Base-by-base conservation (phyloP, 2,329 filamentous ascomycete genomes). In the Mycosphaerella arachidis region DNA sequence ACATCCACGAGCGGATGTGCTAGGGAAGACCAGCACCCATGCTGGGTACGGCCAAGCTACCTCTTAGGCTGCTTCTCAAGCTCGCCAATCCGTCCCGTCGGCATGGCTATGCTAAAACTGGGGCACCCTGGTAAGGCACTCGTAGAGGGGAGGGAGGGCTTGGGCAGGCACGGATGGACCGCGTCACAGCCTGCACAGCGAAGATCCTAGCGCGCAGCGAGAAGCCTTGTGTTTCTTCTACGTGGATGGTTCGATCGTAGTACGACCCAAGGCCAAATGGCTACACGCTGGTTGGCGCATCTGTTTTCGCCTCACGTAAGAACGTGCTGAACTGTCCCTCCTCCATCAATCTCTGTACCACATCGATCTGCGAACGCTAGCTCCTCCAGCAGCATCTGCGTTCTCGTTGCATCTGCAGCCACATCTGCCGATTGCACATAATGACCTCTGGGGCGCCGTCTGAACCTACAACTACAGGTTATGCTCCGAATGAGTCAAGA, bases 401-500 rank as follows among this genome's bases (percentile, higher is more conserved):
- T 63, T 56, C 53, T 53, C 58, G 59, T 60, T 64, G 64, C 60
- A 57, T 57, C 63, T 63, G 63, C 63, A 63, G 64, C 59, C 59
- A 54, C 63, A 58, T 60, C 61, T 64, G 63, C 63, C 57, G 62
- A 53, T 60, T 57, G 59, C 63, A 62, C 64, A 64, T 64, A 60
- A 66, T 66, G 63, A 66, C 60, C 59, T 66, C 64, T 58, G 64
- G 64, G 54, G 60, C 64, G 53, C 61, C 64, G 55, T 48, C 62
- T 52, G 64, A 66, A 59, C 57, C 63, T 59, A 66, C 64, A 33
- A 66, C 63, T 33, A 66, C 64, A 53, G 64, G 64, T 48, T 66
- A 66, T 54, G 64, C 64, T 62, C 64, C 64, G 30, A 66, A 66
- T 59, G 64, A 66, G 63, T 66, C 64, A 56, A 53, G 64, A 62